Evolutionary conservation across 345 rosid genomes (phyloP).

Genomic region (Garcia nutans): DNA sequence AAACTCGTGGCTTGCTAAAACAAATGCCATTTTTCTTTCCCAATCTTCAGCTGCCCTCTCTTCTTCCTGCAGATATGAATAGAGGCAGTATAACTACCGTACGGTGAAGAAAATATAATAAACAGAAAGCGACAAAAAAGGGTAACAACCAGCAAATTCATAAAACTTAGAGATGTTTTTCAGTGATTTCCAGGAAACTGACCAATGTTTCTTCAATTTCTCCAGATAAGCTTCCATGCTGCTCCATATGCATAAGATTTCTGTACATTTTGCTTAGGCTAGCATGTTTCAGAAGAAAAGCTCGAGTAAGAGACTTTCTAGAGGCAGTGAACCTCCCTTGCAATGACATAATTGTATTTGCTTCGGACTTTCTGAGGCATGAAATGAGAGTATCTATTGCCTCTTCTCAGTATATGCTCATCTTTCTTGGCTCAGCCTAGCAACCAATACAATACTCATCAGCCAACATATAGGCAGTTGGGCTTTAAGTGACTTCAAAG

Average conservation of each 20-base stretch:
- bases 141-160: background rate
- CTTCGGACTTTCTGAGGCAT: constrained; percentile 54
- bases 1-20: constrained; percentile 58
- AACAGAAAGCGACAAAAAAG: background rate
- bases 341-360: constrained; percentile 47
- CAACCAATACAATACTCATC: constrained; percentile 16
- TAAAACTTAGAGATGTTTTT: background rate
- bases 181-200: constrained; percentile 22
- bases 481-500: background rate
- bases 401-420: constrained; percentile 76
- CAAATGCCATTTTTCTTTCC: constrained; percentile 62
- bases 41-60: constrained; percentile 61
- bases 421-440: constrained; percentile 68
- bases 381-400: constrained; percentile 63
- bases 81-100: background rate
- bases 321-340: constrained; percentile 64
- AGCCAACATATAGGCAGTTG: background rate
- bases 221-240: constrained; percentile 27
- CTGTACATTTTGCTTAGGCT: constrained; percentile 49
- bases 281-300: constrained; percentile 56
- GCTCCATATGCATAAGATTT: constrained; percentile 44
- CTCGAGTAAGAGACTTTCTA: constrained; percentile 51
- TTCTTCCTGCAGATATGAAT: constrained; percentile 43
- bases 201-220: constrained; percentile 50
- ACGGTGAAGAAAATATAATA: background rate